These are phyloP conservation scores for Termitomyces sp. DNA, from an alignment of 768 basidiomycete species.

Conservation along the genomic window DNA sequence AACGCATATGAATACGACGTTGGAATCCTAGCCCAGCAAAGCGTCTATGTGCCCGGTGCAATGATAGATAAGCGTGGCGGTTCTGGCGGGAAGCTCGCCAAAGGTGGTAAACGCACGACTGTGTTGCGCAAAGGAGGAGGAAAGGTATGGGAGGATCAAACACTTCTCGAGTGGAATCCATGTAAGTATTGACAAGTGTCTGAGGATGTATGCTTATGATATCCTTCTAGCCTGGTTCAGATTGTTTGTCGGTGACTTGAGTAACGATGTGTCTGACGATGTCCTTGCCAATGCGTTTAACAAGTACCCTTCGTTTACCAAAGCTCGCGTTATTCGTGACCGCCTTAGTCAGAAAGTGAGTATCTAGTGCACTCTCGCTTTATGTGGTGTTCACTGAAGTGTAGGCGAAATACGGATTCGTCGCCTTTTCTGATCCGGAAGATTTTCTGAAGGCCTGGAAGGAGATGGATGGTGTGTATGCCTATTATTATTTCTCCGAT, in stretches of 20 bases:
- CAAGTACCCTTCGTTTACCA: conserved; percentile 89
- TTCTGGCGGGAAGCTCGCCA: conserved; percentile 78
- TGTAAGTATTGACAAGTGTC: conserved; percentile 49
- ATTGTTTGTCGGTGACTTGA: conserved; percentile 94
- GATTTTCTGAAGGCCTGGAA: conserved; percentile 99
- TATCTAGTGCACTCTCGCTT: not conserved
- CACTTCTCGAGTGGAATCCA: conserved; percentile 95
- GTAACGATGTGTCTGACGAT: conserved; percentile 97
- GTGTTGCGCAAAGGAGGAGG: conserved; percentile 94
- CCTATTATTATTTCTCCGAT: not conserved
- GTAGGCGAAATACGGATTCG: conserved; percentile 95
- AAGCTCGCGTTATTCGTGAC: conserved; percentile 93
- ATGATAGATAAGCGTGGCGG: conserved; percentile 87
- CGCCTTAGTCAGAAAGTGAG: conserved; percentile 87
- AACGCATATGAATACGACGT: conserved; percentile 94
- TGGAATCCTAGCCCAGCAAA: conserved; percentile 85
- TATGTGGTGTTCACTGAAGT: not conserved
- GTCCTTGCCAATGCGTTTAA: conserved; percentile 90
- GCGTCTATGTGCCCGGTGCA: conserved; percentile 88
- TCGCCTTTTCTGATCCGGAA: conserved; percentile 96
- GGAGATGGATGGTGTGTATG: conserved; percentile 89
- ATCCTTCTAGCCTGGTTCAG: conserved; percentile 82
- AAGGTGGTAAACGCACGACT: conserved; percentile 89
- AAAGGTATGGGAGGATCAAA: conserved; percentile 98
- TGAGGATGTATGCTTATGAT: conserved; percentile 8